Base-by-base conservation (phyloP, 2,329 filamentous ascomycete species). In the Pseudodiploospora longispora region DNA sequence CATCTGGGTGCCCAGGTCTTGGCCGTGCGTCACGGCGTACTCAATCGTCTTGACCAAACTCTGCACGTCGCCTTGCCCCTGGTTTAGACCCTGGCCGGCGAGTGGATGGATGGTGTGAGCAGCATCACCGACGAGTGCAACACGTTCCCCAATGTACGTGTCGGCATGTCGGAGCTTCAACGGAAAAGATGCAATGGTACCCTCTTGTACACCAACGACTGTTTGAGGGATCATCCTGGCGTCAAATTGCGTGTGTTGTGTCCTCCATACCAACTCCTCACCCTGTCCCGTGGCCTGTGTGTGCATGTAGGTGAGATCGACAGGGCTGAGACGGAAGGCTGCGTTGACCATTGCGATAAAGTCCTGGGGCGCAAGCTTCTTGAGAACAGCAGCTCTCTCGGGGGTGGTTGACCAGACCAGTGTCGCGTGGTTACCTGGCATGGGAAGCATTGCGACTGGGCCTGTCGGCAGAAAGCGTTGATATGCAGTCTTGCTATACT, bases 361-460 rank as follows among this genome's bases (percentile, higher is more conserved):
- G 59, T 95, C 85, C 40, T 71, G 69, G 0, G 81, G 63, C 0
- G 81, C 69, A 4, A 98, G 74, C 33, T 76, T 77, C 69, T 95
- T 96, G 35, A 98, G 74, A 43, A 83, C 73, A 0, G 85, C 75
- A 1, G 91, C 93, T 48, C 87, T 82, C 43, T 80, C 74, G 0
- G 89, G 84, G 1, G 87, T 93, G 1, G 90, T 97, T 5, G 89
- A 94, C 93, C 93, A 98, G 12, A 98, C 93, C 4, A 98, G 72
- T 1, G 88, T 90, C 4, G 90, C 83, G 60, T 80, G 77, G 51
- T 86, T 85, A 19, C 86, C 85, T 0, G 93, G 93, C 6, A 98
- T 71, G 1, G 93, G 93, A 2, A 98, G 78, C 68, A 97, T 82
- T 12, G 93, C 93, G 41, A 97, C 80, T 0, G 93, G 93, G 0